Evolutionary conservation across 768 basidiomycete species (phyloP).

Genomic region (Lactarius hengduanensis): DNA sequence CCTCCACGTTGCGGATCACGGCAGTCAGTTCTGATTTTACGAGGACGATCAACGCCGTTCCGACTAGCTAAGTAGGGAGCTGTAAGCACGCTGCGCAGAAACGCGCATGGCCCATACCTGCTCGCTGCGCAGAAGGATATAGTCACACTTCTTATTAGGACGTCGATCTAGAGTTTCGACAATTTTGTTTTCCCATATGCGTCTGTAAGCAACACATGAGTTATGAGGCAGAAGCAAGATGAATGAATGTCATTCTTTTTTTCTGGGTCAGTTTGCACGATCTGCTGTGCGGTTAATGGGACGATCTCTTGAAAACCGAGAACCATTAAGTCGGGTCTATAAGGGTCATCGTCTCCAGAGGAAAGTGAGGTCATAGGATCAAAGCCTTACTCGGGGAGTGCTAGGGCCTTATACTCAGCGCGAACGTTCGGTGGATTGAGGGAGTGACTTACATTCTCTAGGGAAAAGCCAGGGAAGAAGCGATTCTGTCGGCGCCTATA

Average conservation of each 20-base stretch:
- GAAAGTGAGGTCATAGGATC: not conserved
- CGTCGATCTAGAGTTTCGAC: constrained; percentile 73
- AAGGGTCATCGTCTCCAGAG: not conserved
- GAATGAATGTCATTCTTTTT: constrained; percentile 57
- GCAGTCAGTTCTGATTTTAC: constrained; percentile 75
- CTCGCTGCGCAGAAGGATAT: constrained; percentile 87
- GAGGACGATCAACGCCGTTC: constrained; percentile 85
- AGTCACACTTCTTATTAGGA: constrained; percentile 65
- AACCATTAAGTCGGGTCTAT: constrained; percentile 84
- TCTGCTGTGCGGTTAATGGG: constrained; percentile 95
- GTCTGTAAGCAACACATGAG: constrained; percentile 44
- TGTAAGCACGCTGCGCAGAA: constrained; percentile 4
- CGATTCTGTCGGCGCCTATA: constrained; percentile 77
- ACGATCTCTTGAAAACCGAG: constrained; percentile 98
- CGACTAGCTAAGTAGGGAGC: constrained; percentile 69
- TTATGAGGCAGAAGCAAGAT: constrained; percentile 1
- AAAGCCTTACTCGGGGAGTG: constrained; percentile 48
- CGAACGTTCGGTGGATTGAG: not conserved
- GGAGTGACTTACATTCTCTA: constrained; percentile 54
- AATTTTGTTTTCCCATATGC: constrained; percentile 84
- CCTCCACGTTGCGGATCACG: constrained; percentile 90
- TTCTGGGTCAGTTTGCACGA: constrained; percentile 93
- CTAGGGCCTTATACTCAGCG: constrained; percentile 27
- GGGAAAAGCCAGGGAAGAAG: constrained; percentile 92
- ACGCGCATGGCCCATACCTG: constrained; percentile 52